Evolutionary conservation across 2,329 filamentous ascomycete genomes (phyloP).

Genomic region (Aspergillus proliferans): DNA sequence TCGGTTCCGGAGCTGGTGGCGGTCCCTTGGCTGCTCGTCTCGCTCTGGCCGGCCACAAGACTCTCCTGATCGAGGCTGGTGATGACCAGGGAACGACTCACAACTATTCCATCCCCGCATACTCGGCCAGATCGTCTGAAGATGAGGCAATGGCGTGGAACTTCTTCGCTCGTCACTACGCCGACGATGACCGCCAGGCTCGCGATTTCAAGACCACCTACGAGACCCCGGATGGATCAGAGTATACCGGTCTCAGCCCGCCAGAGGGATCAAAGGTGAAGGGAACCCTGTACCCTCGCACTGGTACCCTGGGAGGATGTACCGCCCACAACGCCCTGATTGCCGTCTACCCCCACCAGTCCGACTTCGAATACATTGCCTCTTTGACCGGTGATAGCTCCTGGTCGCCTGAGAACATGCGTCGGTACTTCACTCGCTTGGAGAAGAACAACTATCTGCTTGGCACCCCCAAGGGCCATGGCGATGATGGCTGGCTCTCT

Average conservation of each 20-base stretch:
- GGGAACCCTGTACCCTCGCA: constrained; percentile 55
- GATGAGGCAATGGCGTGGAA: constrained; percentile 27
- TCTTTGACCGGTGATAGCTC: constrained; percentile 54
- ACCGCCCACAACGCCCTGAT: constrained; percentile 58
- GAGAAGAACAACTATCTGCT: constrained; percentile 51
- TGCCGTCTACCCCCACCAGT: constrained; percentile 52
- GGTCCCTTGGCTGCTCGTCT: constrained; percentile 32
- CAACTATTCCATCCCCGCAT: constrained; percentile 26
- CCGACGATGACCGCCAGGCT: constrained; percentile 22
- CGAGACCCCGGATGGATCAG: constrained; percentile 40
- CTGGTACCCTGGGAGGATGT: constrained; percentile 53
- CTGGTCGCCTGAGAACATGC: constrained; percentile 55
- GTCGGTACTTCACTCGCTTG: constrained; percentile 49
- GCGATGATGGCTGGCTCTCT: constrained; percentile 21
- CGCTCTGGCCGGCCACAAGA: constrained; percentile 28
- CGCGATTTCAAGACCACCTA: constrained; percentile 35
- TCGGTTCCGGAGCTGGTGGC: constrained; percentile 33
- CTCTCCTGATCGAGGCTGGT: constrained; percentile 35
- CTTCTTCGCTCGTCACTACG: constrained; percentile 32
- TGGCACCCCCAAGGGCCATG: constrained; percentile 39
- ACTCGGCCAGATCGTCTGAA: constrained; percentile 22
- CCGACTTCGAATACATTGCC: constrained; percentile 55
- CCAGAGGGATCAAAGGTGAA: constrained; percentile 47
- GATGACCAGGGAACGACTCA: constrained; percentile 27
- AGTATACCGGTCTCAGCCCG: constrained; percentile 50